A percentile compares a stretch with the other conserved stretches of the same genome.
These are phyloP conservation scores for Coemansia sp. DNA, from an alignment of 192 early-diverging fungal genomes.

Conservation along the genomic window DNA sequence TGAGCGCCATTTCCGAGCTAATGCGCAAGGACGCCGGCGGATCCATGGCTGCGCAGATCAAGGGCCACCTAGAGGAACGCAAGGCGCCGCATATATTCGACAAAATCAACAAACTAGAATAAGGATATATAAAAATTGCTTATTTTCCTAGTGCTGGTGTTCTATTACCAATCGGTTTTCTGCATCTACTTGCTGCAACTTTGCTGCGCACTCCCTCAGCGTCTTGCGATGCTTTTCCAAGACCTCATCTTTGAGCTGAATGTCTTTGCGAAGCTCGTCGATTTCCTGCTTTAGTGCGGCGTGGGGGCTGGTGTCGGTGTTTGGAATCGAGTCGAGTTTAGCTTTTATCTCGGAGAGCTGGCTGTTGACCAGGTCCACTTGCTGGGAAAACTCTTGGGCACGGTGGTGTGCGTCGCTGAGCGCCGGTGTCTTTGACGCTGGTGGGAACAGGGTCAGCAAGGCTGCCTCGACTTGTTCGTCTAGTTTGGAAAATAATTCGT, in stretches of 20 bases:
- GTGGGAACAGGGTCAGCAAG: conserved; percentile 35
- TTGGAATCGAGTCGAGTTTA: conserved; percentile 17
- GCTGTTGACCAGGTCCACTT: conserved; percentile 17
- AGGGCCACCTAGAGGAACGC: conserved; percentile 6
- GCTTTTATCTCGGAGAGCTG: conserved; percentile 36
- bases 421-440: background rate
- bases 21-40: conserved; percentile 3
- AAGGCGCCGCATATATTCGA: background rate
- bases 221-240: conserved; percentile 29
- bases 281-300: conserved; percentile 26
- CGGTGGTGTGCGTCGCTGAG: conserved; percentile 42
- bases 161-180: conserved; percentile 21
- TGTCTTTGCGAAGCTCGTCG: conserved; percentile 34
- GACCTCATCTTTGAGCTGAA: conserved; percentile 22
- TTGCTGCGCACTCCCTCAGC: conserved; percentile 7
- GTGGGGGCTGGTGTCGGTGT: background rate
- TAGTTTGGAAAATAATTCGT: conserved; percentile 32
- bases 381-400: conserved; percentile 37
- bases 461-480: conserved; percentile 36
- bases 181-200: conserved; percentile 8
- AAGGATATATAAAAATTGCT: background rate
- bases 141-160: background rate
- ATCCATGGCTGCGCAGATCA: background rate
- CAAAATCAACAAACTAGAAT: background rate
- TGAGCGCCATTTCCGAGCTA: background rate